Conservation (phyloP, 495 filamentous ascomycete species). For the Penicillium pulvis region DNA sequence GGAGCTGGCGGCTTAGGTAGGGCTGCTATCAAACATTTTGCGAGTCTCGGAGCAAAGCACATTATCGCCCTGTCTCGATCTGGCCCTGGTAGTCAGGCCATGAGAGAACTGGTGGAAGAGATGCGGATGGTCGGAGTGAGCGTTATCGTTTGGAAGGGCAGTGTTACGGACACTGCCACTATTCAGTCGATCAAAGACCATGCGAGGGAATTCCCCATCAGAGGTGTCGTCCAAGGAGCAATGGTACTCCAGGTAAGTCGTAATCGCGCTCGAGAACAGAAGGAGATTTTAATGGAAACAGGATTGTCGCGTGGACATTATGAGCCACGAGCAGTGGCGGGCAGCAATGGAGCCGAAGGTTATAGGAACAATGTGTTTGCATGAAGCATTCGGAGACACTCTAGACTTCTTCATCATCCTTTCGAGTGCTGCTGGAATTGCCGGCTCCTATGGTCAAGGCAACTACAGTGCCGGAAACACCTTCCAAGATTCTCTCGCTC, state of each 20-base stretch:
- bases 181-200: no score
- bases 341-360: constrained; percentile 14
- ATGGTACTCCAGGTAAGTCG: constrained; percentile 26
- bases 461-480: constrained; percentile 48
- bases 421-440: constrained; percentile 34
- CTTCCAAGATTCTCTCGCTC: constrained; percentile 49
- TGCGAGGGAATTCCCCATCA: constrained; percentile 35
- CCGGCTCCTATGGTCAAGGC: constrained; percentile 41
- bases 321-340: constrained; percentile 8
- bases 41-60: constrained; percentile 6
- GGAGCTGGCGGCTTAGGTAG: constrained; percentile 19
- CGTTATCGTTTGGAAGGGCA: neutral
- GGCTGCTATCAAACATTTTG: constrained; percentile 6
- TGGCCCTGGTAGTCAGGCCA: neutral
- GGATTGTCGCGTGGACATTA: constrained; percentile 16
- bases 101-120: neutral
- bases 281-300: neutral
- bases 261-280: no score
- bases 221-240: constrained; percentile 51
- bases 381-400: constrained; percentile 3
- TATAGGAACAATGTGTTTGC: constrained; percentile 14
- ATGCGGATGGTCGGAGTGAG: neutral
- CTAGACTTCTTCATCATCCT: constrained; percentile 53
- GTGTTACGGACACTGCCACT: constrained; percentile 1
- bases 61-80: constrained; percentile 14